phyloP scores from a whole-genome alignment of 352 stramenopile species.

The Phytophthora tubulina region DNA sequence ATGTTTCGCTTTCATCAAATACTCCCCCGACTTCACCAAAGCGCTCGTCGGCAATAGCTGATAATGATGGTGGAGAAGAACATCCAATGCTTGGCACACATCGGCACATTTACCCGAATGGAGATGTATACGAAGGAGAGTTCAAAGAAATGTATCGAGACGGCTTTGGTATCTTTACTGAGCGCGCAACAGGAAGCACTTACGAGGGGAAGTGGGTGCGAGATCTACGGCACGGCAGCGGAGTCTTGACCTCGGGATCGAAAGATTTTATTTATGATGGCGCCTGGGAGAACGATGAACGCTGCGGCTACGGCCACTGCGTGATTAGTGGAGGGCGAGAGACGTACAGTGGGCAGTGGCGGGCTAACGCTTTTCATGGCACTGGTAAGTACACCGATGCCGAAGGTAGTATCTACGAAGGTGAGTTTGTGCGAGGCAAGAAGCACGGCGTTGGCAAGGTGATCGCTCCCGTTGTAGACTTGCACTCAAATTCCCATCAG shows the following conservation, averaged over 20 bases:
- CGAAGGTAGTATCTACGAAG: slow-evolving; percentile 84
- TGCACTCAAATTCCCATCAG: slow-evolving; percentile 31
- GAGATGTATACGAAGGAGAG: slow-evolving; percentile 79
- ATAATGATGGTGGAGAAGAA: slow-evolving; percentile 13
- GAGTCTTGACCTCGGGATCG: slow-evolving; percentile 71
- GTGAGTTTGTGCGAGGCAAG: slow-evolving; percentile 78
- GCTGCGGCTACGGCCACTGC: slow-evolving; percentile 75
- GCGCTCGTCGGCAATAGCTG: not conserved
- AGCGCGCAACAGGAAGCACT: slow-evolving; percentile 64
- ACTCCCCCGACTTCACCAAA: slow-evolving; percentile 13
- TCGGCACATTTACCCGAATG: slow-evolving; percentile 64
- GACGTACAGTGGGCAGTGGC: slow-evolving; percentile 82
- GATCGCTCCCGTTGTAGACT: slow-evolving; percentile 9
- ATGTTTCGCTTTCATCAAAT: slow-evolving; percentile 54
- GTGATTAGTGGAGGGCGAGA: slow-evolving; percentile 75
- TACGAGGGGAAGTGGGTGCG: slow-evolving; percentile 81
- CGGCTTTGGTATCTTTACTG: slow-evolving; percentile 70
- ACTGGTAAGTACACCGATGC: slow-evolving; percentile 83
- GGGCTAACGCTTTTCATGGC: slow-evolving; percentile 80
- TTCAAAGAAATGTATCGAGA: slow-evolving; percentile 59
- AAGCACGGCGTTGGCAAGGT: slow-evolving; percentile 81
- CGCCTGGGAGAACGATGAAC: slow-evolving; percentile 68
- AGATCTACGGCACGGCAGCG: slow-evolving; percentile 69
- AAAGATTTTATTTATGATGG: slow-evolving; percentile 89
- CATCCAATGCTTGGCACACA: slow-evolving; percentile 50